A percentile compares a stretch with the other conserved stretches of the same genome.
phyloP scores from a whole-genome alignment of 2,329 filamentous ascomycete species.

The Xenoacremonium recifei region DNA sequence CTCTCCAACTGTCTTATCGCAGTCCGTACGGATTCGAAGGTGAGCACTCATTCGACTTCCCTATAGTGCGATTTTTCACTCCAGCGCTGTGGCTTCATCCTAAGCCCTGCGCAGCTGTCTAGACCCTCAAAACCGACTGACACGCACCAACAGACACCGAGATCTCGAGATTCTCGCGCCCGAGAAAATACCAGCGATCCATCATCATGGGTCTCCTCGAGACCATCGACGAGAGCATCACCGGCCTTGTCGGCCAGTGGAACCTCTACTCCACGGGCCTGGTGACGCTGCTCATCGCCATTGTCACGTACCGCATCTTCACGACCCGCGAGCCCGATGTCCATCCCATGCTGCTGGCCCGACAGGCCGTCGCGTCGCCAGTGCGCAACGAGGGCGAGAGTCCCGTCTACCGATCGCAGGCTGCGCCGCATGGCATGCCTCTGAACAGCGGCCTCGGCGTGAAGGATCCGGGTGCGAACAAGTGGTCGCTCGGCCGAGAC shows the following conservation, averaged over 20 bases:
- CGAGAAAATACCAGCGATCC: too few relatives aligned
- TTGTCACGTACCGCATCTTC: conserved; percentile 70
- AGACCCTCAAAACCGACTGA: too few relatives aligned
- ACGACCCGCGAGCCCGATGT: conserved; percentile 80
- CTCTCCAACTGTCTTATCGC: too few relatives aligned
- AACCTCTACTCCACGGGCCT: conserved; percentile 74
- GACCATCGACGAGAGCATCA: conserved; percentile 69
- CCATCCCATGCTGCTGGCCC: conserved; percentile 85
- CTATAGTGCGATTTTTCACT: too few relatives aligned
- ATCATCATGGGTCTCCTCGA: conserved; percentile 47
- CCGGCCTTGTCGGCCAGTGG: conserved; percentile 74
- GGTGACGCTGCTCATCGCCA: conserved; percentile 61
- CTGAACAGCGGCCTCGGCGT: conserved; percentile 77
- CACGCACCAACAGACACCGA: too few relatives aligned
- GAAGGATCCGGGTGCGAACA: conserved; percentile 74
- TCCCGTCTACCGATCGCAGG: conserved; percentile 79
- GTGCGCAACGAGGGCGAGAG: conserved; percentile 85
- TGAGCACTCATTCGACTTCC: too few relatives aligned
- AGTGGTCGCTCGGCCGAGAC: conserved; percentile 80
- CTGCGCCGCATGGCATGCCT: conserved; percentile 81
- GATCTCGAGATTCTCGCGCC: too few relatives aligned
- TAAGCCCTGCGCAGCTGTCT: too few relatives aligned
- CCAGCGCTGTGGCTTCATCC: too few relatives aligned
- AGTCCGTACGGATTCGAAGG: too few relatives aligned
- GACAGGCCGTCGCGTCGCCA: conserved; percentile 75